Evolutionary conservation across 2,329 filamentous ascomycete species (phyloP), one percentile per base, ranked within the genome.

Genomic region (Penicillium aurantiogriseum): DNA sequence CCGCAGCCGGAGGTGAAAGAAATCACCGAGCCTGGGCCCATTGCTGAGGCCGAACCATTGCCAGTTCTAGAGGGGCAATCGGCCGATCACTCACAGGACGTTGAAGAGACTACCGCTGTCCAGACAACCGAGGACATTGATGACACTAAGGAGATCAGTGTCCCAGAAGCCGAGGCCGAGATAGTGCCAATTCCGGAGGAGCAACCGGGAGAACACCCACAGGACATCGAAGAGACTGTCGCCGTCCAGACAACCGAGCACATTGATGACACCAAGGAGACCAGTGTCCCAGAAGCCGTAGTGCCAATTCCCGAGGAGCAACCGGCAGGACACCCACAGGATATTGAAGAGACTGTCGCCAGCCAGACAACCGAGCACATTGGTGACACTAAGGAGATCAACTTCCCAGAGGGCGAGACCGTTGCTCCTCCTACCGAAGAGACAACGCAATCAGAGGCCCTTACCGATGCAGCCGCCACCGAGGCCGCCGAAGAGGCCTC

Each of bases 301-400:
- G 21, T 45, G 39, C 29, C 50, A 51, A 38, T 35, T 17, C 23
- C 13, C 5, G 51, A 57, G 17, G 35, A 54, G 23, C 60, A 63
- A n/a, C 31, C 33, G 29, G n/a, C 13, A 19, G 44, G 44, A 6
- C 25, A 31, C 6, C 19, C 31, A n/a, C 38, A 49, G 4, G 23
- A 27, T 39, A 25, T 27, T 7, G 58, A 59, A 46, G 54, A 62
- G 21, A 11, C 46, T 35, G 13, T 29, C 15, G 40, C 46, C 10
- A 42, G 58, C 13, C 46, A 54, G n/a, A 5, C 11, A 7, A 23
- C 27, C 27, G 46, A 47, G 15, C 4, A 38, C 11, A n/a, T 48
- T 25, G 57, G 59, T 25, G 9, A 25, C 8, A 43, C 21, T 17
- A 27, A 44, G 8, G 42, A 46, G 10, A n/a, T 23, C 15, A 42